phyloP scores from a whole-genome alignment of 257 asterid genomes.

The Gynochthodes officinalis region DNA sequence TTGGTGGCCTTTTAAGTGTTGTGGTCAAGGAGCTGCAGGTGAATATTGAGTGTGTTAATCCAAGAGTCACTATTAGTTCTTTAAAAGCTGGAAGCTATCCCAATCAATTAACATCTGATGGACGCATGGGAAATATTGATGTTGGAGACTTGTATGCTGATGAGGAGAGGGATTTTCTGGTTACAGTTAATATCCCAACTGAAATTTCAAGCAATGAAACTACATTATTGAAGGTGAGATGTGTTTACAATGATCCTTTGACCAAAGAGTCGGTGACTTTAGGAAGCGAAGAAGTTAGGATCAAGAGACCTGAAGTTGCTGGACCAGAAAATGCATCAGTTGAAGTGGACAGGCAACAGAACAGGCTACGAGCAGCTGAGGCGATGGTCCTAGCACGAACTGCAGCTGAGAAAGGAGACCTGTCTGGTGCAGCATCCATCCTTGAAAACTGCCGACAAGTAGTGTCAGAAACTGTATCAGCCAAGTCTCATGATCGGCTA shows the following conservation, averaged over 20 bases:
- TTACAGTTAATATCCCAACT: slow-evolving; percentile 59
- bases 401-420: slow-evolving; percentile 76
- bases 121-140: slow-evolving; percentile 55
- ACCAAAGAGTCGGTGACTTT: slow-evolving; percentile 48
- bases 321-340: slow-evolving; percentile 42
- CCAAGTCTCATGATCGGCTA: slow-evolving; percentile 56
- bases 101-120: slow-evolving; percentile 41
- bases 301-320: slow-evolving; percentile 49
- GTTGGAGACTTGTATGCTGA: slow-evolving; percentile 94
- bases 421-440: slow-evolving; percentile 57
- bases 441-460: slow-evolving; percentile 59
- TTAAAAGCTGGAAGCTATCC: slow-evolving; percentile 81
- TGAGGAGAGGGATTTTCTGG: slow-evolving; percentile 88
- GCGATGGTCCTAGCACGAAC: slow-evolving; percentile 76
- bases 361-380: slow-evolving; percentile 77
- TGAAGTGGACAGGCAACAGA: slow-evolving; percentile 91
- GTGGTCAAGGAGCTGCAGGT: slow-evolving; percentile 74
- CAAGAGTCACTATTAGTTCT: slow-evolving; percentile 44
- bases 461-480: slow-evolving; percentile 60
- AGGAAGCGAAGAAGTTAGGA: slow-evolving; percentile 50
- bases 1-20: slow-evolving; percentile 94
- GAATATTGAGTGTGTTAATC: slow-evolving; percentile 51
- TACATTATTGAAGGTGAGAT: slow-evolving; percentile 55
- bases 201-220: slow-evolving; percentile 51
- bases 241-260: slow-evolving; percentile 64